Conservation (phyloP, 2,329 filamentous ascomycete genomes). For the Meredithiella fracta region DNA sequence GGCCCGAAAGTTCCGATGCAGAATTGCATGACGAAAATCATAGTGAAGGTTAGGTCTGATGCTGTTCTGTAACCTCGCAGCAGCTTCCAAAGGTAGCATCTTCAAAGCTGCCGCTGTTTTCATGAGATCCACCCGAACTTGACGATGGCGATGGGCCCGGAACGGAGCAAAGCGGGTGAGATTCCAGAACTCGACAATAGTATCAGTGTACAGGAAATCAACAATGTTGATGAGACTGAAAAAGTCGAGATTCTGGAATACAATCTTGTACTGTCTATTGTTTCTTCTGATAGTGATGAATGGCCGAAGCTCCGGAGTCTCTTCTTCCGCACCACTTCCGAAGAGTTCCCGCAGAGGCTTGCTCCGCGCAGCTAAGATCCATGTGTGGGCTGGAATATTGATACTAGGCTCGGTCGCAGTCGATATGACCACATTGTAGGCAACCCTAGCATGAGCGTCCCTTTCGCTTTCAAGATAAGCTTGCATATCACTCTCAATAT, state of each 20-base stretch:
- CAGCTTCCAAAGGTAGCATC: constrained; percentile 55
- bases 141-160: constrained; percentile 56
- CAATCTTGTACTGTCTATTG: background rate
- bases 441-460: constrained; percentile 25
- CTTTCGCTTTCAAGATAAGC: constrained; percentile 28
- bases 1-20: constrained; percentile 54
- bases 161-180: constrained; percentile 49
- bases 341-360: background rate
- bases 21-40: constrained; percentile 56
- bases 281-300: background rate
- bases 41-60: constrained; percentile 46
- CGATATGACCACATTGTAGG: constrained; percentile 30
- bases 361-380: constrained; percentile 58
- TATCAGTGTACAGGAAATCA: constrained; percentile 67
- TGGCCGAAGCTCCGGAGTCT: background rate
- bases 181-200: constrained; percentile 73
- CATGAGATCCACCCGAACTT: constrained; percentile 75
- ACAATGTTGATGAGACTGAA: constrained; percentile 65
- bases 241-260: constrained; percentile 53
- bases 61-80: constrained; percentile 56
- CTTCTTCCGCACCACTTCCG: background rate
- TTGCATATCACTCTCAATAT: constrained; percentile 47
- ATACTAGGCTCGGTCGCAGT: constrained; percentile 50
- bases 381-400: constrained; percentile 65
- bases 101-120: constrained; percentile 58